Evolutionary conservation across 176 grass and related monocot species (phyloP).

Genomic region (Pontederia paniculata): DNA sequence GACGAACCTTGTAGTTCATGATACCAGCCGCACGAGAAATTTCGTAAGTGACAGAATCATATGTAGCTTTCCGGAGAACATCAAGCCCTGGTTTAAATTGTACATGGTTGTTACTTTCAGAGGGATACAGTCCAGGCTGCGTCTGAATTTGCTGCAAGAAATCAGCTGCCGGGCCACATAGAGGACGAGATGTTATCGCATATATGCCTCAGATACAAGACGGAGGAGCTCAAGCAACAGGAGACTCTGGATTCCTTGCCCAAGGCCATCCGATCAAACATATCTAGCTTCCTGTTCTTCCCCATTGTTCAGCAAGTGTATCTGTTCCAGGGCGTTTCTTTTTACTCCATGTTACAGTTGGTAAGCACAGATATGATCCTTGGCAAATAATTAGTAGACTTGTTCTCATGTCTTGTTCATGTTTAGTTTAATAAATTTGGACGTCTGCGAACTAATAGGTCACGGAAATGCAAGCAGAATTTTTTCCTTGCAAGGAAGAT

Average conservation of each 20-base stretch:
- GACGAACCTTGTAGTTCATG: constrained; percentile 15
- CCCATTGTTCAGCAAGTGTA: constrained; percentile 17
- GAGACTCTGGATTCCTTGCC: constrained; percentile 17
- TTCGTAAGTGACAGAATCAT: no score
- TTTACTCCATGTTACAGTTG: constrained; percentile 7
- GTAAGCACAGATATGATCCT: background rate
- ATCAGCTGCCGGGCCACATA: constrained; percentile 17
- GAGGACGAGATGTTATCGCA: constrained; percentile 25
- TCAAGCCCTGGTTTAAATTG: no score
- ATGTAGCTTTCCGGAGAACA: no score
- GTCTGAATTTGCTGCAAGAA: constrained; percentile 23
- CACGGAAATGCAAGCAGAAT: constrained; percentile 17
- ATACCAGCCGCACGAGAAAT: constrained; percentile 6
- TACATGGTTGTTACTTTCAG: constrained; percentile 1
- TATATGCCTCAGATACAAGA: constrained; percentile 27
- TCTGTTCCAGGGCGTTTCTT: constrained; percentile 23
- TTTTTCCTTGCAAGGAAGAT: constrained; percentile 19
- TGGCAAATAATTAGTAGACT: background rate
- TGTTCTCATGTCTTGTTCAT: background rate
- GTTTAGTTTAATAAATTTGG: background rate
- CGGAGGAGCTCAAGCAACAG: constrained; percentile 23
- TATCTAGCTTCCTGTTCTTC: constrained; percentile 15
- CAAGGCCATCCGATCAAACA: constrained; percentile 21
- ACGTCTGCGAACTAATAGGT: constrained; percentile 1
- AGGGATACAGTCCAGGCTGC: constrained; percentile 22